Base-by-base conservation (phyloP, 139 green algal species). In the Closterium sp. region DNA sequence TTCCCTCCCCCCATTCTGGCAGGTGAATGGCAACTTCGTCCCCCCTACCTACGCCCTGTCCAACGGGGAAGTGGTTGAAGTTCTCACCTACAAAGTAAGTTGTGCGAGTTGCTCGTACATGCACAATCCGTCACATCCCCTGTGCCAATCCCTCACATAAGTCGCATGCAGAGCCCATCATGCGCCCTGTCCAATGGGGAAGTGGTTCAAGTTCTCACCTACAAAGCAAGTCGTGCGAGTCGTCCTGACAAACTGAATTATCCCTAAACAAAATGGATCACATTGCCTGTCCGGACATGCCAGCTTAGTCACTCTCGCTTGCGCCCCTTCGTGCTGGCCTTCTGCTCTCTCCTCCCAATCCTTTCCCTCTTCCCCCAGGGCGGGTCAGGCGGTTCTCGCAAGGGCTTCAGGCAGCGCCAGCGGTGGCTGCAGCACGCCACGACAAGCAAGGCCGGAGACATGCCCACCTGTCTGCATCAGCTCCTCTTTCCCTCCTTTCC, bases 61-160 rank as follows among this genome's bases (percentile, higher is more conserved):
- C n/a, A 98, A 98, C 34, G 96, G 95, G 25, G 96, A 98, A 64
- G 96, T 98, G 66, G 96, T 98, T 30, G 96, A 98, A 93, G 95
- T 98, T 32, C 43, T 97, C 33, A 95, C 90, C 2, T 96, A 96
- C 69, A 86, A 85, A 28, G 91, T 90, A 32, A n/a, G n/a, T 64
- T 0, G 9, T 76, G 55, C 25, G 12, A 28, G 55, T 28, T n/a
- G n/a, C n/a, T n/a, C n/a, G n/a, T n/a, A n/a, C n/a, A n/a, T n/a
- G n/a, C n/a, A n/a, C n/a, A n/a, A n/a, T n/a, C n/a, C n/a, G n/a
- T n/a, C n/a, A n/a, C n/a, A n/a, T n/a, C n/a, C n/a, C n/a, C n/a
- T n/a, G n/a, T n/a, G n/a, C n/a, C n/a, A n/a, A n/a, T n/a, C n/a
- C n/a, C n/a, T n/a, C n/a, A n/a, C n/a, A n/a, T n/a, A n/a, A n/a